Conservation (phyloP, 1,284 basidiomycete genomes). For the Microbotryomycetes sp. region DNA sequence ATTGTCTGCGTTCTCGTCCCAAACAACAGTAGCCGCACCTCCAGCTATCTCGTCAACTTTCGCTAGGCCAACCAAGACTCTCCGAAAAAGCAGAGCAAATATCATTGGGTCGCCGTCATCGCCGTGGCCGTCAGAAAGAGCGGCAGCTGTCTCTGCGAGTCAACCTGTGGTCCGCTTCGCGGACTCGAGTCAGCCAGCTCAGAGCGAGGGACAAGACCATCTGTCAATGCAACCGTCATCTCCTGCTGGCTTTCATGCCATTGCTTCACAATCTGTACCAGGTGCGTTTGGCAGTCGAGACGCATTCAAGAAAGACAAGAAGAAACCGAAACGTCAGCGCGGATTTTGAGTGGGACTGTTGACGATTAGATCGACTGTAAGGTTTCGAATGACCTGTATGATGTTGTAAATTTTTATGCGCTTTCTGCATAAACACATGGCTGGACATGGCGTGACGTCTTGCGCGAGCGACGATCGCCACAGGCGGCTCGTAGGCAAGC, state of each 20-base stretch:
- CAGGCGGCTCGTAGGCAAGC: no score
- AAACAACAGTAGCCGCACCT: not conserved
- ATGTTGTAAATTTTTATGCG: not conserved
- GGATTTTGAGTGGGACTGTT: conserved; percentile 54
- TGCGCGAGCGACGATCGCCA: no score
- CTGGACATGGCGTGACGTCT: no score
- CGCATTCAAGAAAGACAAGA: conserved; percentile 38
- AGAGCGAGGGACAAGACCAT: no score
- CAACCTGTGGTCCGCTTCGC: conserved; percentile 18
- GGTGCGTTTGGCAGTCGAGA: conserved; percentile 63
- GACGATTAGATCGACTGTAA: no score
- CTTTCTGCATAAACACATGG: not conserved
- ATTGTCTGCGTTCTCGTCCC: not conserved
- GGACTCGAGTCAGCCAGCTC: no score
- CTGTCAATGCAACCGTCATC: not conserved
- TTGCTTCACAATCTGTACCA: conserved; percentile 57
- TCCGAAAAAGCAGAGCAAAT: not conserved
- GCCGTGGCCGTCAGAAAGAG: not conserved
- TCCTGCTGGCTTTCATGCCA: no score
- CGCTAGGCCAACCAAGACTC: not conserved
- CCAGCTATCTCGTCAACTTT: not conserved
- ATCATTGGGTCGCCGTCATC: not conserved
- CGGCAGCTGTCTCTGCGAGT: not conserved
- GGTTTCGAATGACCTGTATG: no score
- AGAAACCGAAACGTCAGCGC: conserved; percentile 61